Conservation (phyloP, 306 rosid species). For the Vicia villosa region DNA sequence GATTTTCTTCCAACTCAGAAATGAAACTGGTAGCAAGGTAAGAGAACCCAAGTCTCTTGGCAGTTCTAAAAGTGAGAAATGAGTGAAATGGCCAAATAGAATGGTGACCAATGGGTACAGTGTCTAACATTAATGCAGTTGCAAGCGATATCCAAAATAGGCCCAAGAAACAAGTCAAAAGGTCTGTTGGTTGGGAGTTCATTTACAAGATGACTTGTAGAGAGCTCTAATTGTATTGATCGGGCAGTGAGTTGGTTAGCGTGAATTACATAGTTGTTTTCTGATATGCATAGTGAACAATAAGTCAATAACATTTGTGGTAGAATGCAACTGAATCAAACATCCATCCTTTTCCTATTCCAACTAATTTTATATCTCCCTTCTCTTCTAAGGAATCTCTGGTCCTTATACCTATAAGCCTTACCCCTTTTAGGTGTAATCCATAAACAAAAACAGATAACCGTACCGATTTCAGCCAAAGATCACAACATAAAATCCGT, state of each 20-base stretch:
- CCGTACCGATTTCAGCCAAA: neutral
- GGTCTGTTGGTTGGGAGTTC: neutral
- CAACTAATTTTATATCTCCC: neutral
- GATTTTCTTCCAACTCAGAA: neutral
- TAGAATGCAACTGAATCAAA: neutral
- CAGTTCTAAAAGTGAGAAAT: neutral
- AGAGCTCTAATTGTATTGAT: neutral
- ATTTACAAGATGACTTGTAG: neutral
- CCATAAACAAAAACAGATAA: neutral
- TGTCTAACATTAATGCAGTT: neutral
- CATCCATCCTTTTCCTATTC: no score
- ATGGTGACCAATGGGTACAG: neutral
- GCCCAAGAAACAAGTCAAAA: neutral
- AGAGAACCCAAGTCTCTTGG: neutral
- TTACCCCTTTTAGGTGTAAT: neutral
- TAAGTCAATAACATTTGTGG: neutral
- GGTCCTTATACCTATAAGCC: neutral
- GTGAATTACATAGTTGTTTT: neutral
- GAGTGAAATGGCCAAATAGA: neutral
- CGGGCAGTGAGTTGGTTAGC: neutral
- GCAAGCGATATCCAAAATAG: neutral
- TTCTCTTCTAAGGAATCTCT: neutral
- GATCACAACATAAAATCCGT: neutral
- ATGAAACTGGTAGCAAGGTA: slow-evolving; percentile 4
- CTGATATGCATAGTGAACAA: neutral